A percentile compares a stretch with the other conserved stretches of the same genome.
phyloP scores from a whole-genome alignment of 805 yeast genomes.

The Nakazawaea ambrosiae region DNA sequence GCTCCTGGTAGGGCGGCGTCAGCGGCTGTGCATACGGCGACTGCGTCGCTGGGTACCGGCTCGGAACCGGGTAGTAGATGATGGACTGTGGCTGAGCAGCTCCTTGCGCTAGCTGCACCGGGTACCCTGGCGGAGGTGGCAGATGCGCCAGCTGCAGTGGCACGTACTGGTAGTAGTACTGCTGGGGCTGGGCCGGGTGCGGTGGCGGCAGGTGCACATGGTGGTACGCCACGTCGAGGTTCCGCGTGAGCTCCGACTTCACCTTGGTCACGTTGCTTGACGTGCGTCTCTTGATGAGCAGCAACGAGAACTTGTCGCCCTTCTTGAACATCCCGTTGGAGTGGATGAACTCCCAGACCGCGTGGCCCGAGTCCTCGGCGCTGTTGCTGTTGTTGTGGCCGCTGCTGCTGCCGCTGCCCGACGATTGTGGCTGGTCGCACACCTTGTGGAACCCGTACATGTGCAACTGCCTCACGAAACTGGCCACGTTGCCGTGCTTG shows the following conservation, averaged over 20 bases:
- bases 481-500: conserved; percentile 90
- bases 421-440: conserved; percentile 32
- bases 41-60: conserved; percentile 9
- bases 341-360: conserved; percentile 54
- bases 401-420: too few species aligned
- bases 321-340: conserved; percentile 41
- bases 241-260: conserved; percentile 2
- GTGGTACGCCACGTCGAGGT: neutral
- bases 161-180: neutral
- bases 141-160: neutral
- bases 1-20: conserved; percentile 1
- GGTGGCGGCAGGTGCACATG: neutral
- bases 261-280: conserved; percentile 23
- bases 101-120: neutral
- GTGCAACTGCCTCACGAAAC: conserved; percentile 89
- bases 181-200: neutral
- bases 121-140: neutral
- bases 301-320: conserved; percentile 37
- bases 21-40: conserved; percentile 9
- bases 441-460: conserved; percentile 95
- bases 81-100: neutral
- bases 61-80: conserved; percentile 8
- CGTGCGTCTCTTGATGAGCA: conserved; percentile 41
- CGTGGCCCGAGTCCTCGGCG: conserved; percentile 14
- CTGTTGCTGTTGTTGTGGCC: conserved; percentile 14